These are phyloP conservation scores for Akebia trifoliata DNA, from an alignment of 164 flowering plant genomes.

Conservation along the genomic window DNA sequence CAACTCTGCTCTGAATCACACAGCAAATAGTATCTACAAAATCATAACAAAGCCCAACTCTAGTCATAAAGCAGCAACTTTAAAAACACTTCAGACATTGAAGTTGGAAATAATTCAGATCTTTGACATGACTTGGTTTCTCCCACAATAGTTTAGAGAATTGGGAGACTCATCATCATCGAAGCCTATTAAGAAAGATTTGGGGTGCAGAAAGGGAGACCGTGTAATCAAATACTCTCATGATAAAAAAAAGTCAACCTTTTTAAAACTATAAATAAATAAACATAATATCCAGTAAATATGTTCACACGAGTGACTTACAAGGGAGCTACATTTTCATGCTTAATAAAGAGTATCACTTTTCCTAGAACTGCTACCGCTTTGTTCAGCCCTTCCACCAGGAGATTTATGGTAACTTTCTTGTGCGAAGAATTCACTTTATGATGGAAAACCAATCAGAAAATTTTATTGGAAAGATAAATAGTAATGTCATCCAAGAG, in stretches of 20 bases:
- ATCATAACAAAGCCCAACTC: conserved; percentile 7
- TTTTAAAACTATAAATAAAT: too few species aligned
- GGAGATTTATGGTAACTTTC: conserved; percentile 40
- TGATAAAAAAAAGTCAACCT: too few species aligned
- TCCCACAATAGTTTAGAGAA: not conserved
- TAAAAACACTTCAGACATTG: not conserved
- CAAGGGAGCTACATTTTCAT: conserved; percentile 64
- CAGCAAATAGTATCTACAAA: conserved; percentile 66
- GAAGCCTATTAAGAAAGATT: too few species aligned
- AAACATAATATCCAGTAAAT: too few species aligned
- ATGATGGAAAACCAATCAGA: conserved; percentile 8
- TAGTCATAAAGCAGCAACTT: conserved; percentile 3
- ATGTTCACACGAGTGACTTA: conserved; percentile 30
- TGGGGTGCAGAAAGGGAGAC: too few species aligned
- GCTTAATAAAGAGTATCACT: conserved; percentile 61
- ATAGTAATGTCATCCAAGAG: not conserved
- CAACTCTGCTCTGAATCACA: conserved; percentile 67
- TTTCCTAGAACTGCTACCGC: conserved; percentile 53
- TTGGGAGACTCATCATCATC: not conserved
- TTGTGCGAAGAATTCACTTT: conserved; percentile 54
- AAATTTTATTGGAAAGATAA: not conserved
- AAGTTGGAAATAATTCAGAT: not conserved
- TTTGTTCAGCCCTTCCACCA: conserved; percentile 68
- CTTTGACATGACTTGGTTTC: not conserved
- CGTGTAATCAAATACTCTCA: not conserved